Percentiles rank a stretch among this genome's conserved stretches.
These are phyloP conservation scores for Yamadazyma sp. DNA, from an alignment of 1,139 yeast genomes.

Conservation along the genomic window DNA sequence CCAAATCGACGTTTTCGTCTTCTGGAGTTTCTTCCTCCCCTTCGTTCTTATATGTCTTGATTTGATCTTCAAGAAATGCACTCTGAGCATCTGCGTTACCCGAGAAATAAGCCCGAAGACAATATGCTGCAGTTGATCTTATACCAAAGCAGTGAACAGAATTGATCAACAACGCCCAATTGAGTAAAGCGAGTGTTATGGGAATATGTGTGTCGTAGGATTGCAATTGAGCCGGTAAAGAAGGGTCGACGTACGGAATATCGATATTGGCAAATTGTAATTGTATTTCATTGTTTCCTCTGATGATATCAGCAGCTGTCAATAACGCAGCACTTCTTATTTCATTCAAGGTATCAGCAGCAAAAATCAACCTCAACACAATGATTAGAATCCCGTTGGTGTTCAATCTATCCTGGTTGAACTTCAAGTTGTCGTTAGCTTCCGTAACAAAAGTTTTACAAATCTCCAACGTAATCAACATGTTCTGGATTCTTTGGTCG, in stretches of 20 bases:
- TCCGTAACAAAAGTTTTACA: slow-evolving; percentile 72
- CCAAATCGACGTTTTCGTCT: not conserved
- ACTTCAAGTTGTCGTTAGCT: slow-evolving; percentile 63
- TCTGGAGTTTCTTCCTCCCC: not conserved
- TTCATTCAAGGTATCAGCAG: slow-evolving; percentile 56
- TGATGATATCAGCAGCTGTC: slow-evolving; percentile 75
- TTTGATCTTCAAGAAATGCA: slow-evolving; percentile 66
- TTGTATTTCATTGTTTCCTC: slow-evolving; percentile 64
- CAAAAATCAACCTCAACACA: slow-evolving; percentile 69
- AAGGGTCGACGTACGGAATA: slow-evolving; percentile 88
- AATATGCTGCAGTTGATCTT: slow-evolving; percentile 66
- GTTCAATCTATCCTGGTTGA: slow-evolving; percentile 64
- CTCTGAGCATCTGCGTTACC: slow-evolving; percentile 63
- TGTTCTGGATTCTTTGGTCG: slow-evolving; percentile 67
- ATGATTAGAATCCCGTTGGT: slow-evolving; percentile 63
- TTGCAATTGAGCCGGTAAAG: slow-evolving; percentile 54
- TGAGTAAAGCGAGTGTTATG: slow-evolving; percentile 69
- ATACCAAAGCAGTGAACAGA: slow-evolving; percentile 84
- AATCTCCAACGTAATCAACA: slow-evolving; percentile 67
- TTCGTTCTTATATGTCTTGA: slow-evolving; percentile 36
- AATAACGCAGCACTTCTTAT: slow-evolving; percentile 68
- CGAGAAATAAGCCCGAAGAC: slow-evolving; percentile 67
- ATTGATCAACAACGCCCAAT: slow-evolving; percentile 78
- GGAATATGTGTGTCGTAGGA: slow-evolving; percentile 47
- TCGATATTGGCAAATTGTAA: slow-evolving; percentile 74